Evolutionary conservation across 371 early-diverging fungal genomes (phyloP), one percentile per base, ranked within the genome.

Genomic region (Circinella umbellata): DNA sequence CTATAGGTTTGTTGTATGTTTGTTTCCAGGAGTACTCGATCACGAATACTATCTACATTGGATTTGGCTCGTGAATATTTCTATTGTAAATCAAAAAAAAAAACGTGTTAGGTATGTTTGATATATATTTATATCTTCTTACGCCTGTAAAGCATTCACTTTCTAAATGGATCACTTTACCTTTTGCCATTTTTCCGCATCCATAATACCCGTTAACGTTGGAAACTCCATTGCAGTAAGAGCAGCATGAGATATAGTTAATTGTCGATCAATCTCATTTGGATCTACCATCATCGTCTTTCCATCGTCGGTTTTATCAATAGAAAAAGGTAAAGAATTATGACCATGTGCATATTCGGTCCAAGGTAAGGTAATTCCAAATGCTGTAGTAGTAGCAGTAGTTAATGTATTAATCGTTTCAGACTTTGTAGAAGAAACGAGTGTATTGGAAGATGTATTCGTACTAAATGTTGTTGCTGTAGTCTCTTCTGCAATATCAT

Each of bases 221-320:
- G 72, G 47, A 37, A 68, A 72, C 46, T 63, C 55, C 27, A 47
- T 34, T 36, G 72, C 51, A 6, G 68, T 27, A 7, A 63, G n/a
- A 4, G 66, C 57, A 3, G 71, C 71, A 38, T 67, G 63, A 8
- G 72, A 59, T 6, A 72, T 57, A 27, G 62, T 59, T 13, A 72
- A 36, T 36, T 72, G 68, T 9, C 59, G 67, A 9, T 54, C 38
- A 46, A 72, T 68, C 15, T 46, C 63, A 4, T 11, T 38, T 9
- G 35, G 11, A 57, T 66, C 67, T 18, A 48, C 46, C 39, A 51
- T 49, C 10, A 18, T 51, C 1, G 14, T 65, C 14, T 48, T 54
- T 8, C 7, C 1, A 20, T 38, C 36, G 17, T 9, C 9, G 3
- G 2, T 42, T 1, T 1, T 27, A 18, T 66, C 59, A 8, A 42